Percentiles rank a stretch among this genome's conserved stretches.
Evolutionary conservation across 1,284 basidiomycete genomes (phyloP).

Genomic region (Boletellus deceptivus): DNA sequence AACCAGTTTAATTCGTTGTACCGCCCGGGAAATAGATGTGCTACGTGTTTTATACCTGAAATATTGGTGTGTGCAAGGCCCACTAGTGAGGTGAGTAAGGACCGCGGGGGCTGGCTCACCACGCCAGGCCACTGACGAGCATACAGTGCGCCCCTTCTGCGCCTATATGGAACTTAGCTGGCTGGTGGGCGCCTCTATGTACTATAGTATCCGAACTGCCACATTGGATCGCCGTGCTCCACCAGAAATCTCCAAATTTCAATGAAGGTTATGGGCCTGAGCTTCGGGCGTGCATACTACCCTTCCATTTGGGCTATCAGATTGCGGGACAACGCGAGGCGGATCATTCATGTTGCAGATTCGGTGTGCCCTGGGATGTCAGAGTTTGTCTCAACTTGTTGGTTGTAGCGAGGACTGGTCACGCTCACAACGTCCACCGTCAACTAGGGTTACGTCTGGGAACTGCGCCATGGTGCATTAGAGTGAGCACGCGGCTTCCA

Average conservation of each 20-base stretch:
- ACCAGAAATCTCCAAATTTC: neutral
- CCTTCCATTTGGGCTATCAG: neutral
- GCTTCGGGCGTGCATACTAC: neutral
- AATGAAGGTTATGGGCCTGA: neutral
- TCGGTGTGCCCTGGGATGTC: neutral
- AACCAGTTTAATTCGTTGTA: slow-evolving; percentile 23
- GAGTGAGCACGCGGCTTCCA: slow-evolving; percentile 6
- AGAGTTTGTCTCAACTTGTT: neutral
- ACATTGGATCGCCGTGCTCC: neutral
- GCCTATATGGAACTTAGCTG: neutral
- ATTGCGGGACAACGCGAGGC: neutral
- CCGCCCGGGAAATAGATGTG: slow-evolving; percentile 23
- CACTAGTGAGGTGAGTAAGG: slow-evolving; percentile 6
- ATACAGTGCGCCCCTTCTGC: neutral
- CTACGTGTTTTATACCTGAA: slow-evolving; percentile 16
- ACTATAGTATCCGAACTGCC: neutral
- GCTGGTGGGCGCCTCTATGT: neutral
- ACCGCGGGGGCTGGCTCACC: neutral
- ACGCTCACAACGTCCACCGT: neutral
- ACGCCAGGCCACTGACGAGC: neutral
- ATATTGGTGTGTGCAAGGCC: neutral
- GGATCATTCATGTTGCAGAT: neutral
- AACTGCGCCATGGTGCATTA: slow-evolving; percentile 1
- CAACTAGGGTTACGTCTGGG: neutral
- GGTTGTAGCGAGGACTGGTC: neutral